Percentiles rank a stretch among this genome's conserved stretches.
Conservation (phyloP, 805 yeast genomes). For the Gaillardinia entomophila region DNA sequence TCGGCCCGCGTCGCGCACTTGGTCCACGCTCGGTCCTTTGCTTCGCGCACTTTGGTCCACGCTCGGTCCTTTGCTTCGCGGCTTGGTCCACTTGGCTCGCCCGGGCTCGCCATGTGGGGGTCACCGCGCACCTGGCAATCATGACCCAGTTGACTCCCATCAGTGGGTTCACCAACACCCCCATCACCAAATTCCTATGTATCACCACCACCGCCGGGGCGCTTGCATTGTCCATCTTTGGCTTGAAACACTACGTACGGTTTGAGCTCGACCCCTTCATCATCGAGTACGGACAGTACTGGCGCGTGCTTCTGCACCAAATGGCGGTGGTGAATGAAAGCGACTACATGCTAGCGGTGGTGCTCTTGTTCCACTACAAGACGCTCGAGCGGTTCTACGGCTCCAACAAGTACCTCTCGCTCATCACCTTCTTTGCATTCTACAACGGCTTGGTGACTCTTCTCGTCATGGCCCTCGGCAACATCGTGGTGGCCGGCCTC, state of each 20-base stretch:
- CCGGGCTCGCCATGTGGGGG: neutral
- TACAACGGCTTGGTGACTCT: conserved; percentile 43
- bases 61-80: too few relatives aligned
- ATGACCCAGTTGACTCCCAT: conserved; percentile 39
- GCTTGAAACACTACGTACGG: conserved; percentile 36
- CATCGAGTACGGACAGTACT: conserved; percentile 49
- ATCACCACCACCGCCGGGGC: conserved; percentile 30
- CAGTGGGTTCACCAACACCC: conserved; percentile 37
- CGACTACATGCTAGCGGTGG: conserved; percentile 42
- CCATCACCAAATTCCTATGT: conserved; percentile 36
- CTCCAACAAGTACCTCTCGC: conserved; percentile 45
- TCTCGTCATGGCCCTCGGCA: conserved; percentile 38
- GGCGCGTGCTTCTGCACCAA: conserved; percentile 48
- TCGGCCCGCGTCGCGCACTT: too few relatives aligned
- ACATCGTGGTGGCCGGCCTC: conserved; percentile 31
- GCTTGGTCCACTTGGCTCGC: too few relatives aligned
- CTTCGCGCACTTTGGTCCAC: too few relatives aligned
- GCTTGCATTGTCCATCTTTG: conserved; percentile 37
- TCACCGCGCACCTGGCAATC: neutral
- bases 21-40: too few relatives aligned
- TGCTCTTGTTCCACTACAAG: conserved; percentile 48
- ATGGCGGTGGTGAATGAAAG: conserved; percentile 53
- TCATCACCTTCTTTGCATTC: conserved; percentile 36
- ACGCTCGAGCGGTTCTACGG: conserved; percentile 56
- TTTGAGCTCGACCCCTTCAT: conserved; percentile 50